Evolutionary conservation across 225 moss, liverwort and hornwort species (phyloP), one percentile per base, ranked within the genome.

Genomic region (Pseudoscleropodium purum): DNA sequence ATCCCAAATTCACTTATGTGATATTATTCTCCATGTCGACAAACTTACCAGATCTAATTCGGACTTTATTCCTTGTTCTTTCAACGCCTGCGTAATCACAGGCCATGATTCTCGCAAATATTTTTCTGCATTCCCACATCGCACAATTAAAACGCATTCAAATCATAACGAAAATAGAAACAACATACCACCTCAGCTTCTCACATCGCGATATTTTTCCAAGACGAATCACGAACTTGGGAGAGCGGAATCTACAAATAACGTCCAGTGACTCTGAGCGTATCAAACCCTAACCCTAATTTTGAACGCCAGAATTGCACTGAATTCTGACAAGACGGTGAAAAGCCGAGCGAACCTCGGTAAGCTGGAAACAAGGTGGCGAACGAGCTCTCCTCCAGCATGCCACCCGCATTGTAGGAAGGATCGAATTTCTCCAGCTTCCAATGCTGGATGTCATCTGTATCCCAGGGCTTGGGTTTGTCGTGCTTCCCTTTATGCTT

Each of bases 321-420:
- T 13, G 72, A 85, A 69, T 87, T 76, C 33, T 52, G 31, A 86
- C 47, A 45, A 63, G 60, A 75, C 39, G 59, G 65, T 21, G 33
- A 79, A 65, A 56, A 84, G 12, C 39, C 49, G 51, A 59, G n/a
- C 20, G 27, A 34, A 97, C 99, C 99, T 96, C 97, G 87, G 59
- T 97, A 97, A 73, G 96, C 94, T 65, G 99, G 97, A 82, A 99
- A 99, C 49, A 97, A 94, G 59, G 99, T 99, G 34, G 99, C 96
- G 84, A 99, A 99, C 26, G 96, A 99, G 94, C 97, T 97, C 94
- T 96, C 96, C 83, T 99, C 99, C 76, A 97, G 89, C 96, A 97
- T 93, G 84, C 97, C 97, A 64, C 97, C 92, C 45, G 95, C 95
- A 77, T 99, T 99, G 89, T 88, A 94, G 73, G 89, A 87, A 61